phyloP scores from a whole-genome alignment of 192 early-diverging fungal genomes.

The Mortierella alpina region DNA sequence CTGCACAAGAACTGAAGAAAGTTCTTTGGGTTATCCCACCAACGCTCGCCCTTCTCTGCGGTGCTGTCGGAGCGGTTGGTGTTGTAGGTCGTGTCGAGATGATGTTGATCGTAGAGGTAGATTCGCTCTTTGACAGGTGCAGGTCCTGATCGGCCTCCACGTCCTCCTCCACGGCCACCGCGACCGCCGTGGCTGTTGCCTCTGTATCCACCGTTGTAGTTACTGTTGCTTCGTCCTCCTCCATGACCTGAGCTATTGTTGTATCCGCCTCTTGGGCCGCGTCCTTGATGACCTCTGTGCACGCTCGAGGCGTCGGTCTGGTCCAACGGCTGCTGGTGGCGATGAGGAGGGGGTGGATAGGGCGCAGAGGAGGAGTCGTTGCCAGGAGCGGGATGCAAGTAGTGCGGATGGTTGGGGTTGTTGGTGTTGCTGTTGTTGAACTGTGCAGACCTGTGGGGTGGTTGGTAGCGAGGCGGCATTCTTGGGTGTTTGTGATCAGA shows the following conservation, averaged over 20 bases:
- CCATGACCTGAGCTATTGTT: conserved; percentile 12
- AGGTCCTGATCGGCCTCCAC: conserved; percentile 14
- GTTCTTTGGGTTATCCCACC: conserved; percentile 55
- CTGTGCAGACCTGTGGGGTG: conserved; percentile 21
- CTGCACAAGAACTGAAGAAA: conserved; percentile 44
- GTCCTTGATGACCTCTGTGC: conserved; percentile 10
- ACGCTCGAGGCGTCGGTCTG: conserved; percentile 11
- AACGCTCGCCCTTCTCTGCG: conserved; percentile 50
- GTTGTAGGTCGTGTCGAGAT: conserved; percentile 45
- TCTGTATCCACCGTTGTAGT: not conserved
- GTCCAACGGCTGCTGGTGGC: conserved; percentile 26
- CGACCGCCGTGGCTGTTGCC: conserved; percentile 13
- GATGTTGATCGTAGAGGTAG: conserved; percentile 50
- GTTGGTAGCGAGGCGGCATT: conserved; percentile 51
- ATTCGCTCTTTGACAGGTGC: conserved; percentile 36
- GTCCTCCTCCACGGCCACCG: conserved; percentile 16
- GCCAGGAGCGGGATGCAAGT: conserved; percentile 27
- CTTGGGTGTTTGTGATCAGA: not conserved
- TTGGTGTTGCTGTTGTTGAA: conserved; percentile 52
- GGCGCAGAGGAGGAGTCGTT: conserved; percentile 20
- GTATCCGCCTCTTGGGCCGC: conserved; percentile 15
- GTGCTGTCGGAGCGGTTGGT: conserved; percentile 27
- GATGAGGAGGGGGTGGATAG: conserved; percentile 30
- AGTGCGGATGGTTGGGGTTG: conserved; percentile 47
- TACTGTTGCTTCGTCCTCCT: not conserved